Evolutionary conservation across 345 rosid genomes (phyloP).

Genomic region (Laguncularia racemosa): DNA sequence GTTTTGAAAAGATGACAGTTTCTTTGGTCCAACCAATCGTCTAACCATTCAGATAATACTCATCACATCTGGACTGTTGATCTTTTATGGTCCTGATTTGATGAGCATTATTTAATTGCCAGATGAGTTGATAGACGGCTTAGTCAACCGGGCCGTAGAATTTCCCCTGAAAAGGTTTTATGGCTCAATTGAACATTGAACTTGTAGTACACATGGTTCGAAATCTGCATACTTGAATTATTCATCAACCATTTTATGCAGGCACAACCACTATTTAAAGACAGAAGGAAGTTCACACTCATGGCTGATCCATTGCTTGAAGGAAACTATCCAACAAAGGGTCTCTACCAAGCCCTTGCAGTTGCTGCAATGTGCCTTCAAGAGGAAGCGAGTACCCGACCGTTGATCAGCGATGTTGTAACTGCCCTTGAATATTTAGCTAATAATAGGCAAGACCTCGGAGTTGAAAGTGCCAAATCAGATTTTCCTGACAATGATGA

Average conservation of each 20-base stretch:
- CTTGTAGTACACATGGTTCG: too few relatives aligned
- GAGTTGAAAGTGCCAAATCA: not conserved
- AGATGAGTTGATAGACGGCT: too few relatives aligned
- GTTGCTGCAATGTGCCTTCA: slow-evolving; percentile 52
- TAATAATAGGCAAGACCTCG: not conserved
- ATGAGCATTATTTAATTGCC: too few relatives aligned
- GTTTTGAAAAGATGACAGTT: not conserved
- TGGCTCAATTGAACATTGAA: too few relatives aligned
- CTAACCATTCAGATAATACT: too few relatives aligned
- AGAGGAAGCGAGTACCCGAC: slow-evolving; percentile 37
- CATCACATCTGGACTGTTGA: too few relatives aligned
- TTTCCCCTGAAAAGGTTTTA: too few relatives aligned
- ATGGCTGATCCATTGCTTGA: slow-evolving; percentile 41
- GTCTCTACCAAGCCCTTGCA: slow-evolving; percentile 46
- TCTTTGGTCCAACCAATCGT: too few relatives aligned
- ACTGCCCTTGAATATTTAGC: slow-evolving; percentile 39
- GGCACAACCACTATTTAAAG: slow-evolving; percentile 41
- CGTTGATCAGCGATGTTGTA: slow-evolving; percentile 45
- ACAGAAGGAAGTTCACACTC: slow-evolving; percentile 30
- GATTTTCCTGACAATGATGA: not conserved
- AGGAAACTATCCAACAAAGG: slow-evolving; percentile 29
- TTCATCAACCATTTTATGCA: slow-evolving; percentile 9
- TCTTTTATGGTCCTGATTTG: too few relatives aligned
- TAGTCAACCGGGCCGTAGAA: too few relatives aligned
- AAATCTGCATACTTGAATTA: not conserved